A percentile compares a stretch with the other conserved stretches of the same genome.
Conservation (phyloP, 1,139 yeast species). For the Entelexis sorbosivorans region DNA sequence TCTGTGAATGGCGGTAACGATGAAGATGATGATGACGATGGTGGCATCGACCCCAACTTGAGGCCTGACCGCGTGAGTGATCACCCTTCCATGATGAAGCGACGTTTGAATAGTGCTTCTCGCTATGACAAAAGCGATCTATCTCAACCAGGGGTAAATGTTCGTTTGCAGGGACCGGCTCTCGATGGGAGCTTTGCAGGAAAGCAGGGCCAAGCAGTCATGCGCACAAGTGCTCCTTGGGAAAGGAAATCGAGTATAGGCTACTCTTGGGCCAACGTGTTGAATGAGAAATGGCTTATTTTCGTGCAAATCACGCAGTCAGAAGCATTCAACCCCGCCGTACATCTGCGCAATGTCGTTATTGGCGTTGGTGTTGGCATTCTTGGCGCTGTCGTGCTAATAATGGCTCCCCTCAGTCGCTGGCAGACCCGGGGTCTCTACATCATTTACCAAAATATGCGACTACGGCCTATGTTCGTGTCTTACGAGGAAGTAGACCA, state of each 20-base stretch:
- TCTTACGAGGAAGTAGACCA: slow-evolving; percentile 4
- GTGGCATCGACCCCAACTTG: not conserved
- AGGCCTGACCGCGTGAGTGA: not conserved
- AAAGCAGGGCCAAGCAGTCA: slow-evolving; percentile 4
- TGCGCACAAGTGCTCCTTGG: slow-evolving; percentile 25
- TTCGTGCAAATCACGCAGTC: slow-evolving; percentile 54
- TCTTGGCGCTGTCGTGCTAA: slow-evolving; percentile 59
- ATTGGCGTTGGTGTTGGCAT: slow-evolving; percentile 74
- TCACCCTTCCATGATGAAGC: not conserved
- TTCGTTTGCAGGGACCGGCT: not conserved
- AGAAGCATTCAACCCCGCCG: slow-evolving; percentile 53
- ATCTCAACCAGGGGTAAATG: not conserved
- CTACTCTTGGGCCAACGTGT: slow-evolving; percentile 45
- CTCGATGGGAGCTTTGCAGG: not conserved
- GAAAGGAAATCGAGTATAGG: slow-evolving; percentile 53
- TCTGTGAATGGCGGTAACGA: not conserved
- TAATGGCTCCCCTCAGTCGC: slow-evolving; percentile 60
- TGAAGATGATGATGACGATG: not conserved
- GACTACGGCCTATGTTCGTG: slow-evolving; percentile 31
- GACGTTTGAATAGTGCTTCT: not conserved
- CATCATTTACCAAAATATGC: slow-evolving; percentile 73
- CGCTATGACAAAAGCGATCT: not conserved
- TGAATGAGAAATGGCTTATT: slow-evolving; percentile 56
- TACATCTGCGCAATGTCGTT: slow-evolving; percentile 54
- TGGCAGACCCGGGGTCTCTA: slow-evolving; percentile 81